A percentile compares a stretch with the other conserved stretches of the same genome.
Evolutionary conservation across 2,329 filamentous ascomycete species (phyloP).

Genomic region (Didymella pomorum): DNA sequence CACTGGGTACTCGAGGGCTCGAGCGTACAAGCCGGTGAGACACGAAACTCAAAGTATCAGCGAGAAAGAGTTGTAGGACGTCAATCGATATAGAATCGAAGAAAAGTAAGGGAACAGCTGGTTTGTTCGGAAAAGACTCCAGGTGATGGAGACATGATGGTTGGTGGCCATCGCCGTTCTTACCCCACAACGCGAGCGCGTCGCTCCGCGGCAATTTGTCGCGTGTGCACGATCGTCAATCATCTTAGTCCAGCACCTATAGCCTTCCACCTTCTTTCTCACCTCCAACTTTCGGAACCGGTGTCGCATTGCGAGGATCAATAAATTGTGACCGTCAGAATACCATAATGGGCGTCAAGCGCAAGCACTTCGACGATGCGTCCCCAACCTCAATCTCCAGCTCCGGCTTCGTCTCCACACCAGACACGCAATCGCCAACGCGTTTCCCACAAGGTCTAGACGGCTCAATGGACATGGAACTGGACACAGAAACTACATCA

Average conservation of each 20-base stretch:
- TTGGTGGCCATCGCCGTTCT: background rate
- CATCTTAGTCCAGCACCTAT: constrained; percentile 14
- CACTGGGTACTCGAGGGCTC: too few species aligned
- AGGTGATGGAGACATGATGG: background rate
- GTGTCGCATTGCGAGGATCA: background rate
- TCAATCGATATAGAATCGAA: too few species aligned
- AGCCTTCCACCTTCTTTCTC: background rate
- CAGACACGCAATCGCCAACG: constrained; percentile 41
- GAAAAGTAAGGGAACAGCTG: too few species aligned
- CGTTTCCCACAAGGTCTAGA: constrained; percentile 29
- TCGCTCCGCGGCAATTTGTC: constrained; percentile 22
- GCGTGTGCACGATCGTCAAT: constrained; percentile 27
- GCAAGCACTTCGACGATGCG: constrained; percentile 62
- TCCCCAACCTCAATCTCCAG: constrained; percentile 56
- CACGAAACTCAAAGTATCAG: too few species aligned
- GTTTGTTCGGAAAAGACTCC: background rate
- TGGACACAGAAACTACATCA: constrained; percentile 26
- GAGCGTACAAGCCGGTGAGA: too few species aligned
- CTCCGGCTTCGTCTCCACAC: constrained; percentile 43
- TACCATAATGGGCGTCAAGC: constrained; percentile 63
- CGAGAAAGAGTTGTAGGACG: too few species aligned
- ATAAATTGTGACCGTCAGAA: background rate
- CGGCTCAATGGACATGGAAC: constrained; percentile 40
- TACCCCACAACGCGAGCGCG: constrained; percentile 36
- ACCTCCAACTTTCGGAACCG: background rate